Evolutionary conservation across 345 rosid species (phyloP).

Genomic region (Murraya koenigii): DNA sequence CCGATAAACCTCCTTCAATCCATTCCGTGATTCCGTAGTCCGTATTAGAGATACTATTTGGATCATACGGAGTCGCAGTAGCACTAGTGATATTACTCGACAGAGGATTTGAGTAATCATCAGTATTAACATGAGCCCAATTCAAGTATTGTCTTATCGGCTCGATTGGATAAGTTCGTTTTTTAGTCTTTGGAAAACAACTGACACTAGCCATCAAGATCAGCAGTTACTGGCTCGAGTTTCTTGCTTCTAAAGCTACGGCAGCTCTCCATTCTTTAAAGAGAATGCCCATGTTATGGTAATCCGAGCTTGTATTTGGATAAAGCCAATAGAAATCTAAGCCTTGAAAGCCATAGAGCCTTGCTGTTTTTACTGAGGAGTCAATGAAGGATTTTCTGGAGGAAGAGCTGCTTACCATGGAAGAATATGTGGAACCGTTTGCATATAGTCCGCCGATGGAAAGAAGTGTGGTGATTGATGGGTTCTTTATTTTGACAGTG

Average conservation of each 20-base stretch:
- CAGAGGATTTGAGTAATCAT: slow-evolving; percentile 19
- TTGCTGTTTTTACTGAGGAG: background rate
- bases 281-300: background rate
- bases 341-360: slow-evolving; percentile 18
- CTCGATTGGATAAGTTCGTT: slow-evolving; percentile 15
- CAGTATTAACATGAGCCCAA: slow-evolving; percentile 23
- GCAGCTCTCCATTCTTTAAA: slow-evolving; percentile 10
- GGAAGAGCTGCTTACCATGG: background rate
- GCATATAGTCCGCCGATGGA: slow-evolving; percentile 8
- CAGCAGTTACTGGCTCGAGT: slow-evolving; percentile 13
- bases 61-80: slow-evolving; percentile 27
- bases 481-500: slow-evolving; percentile 18
- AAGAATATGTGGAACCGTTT: background rate
- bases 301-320: slow-evolving; percentile 5
- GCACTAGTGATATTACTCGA: slow-evolving; percentile 9
- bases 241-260: background rate
- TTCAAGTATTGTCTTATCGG: slow-evolving; percentile 15
- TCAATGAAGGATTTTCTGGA: slow-evolving; percentile 13
- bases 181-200: too few species aligned
- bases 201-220: too few species aligned
- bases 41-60: slow-evolving; percentile 1
- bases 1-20: slow-evolving; percentile 5
- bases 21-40: slow-evolving; percentile 12
- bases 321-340: slow-evolving; percentile 21
- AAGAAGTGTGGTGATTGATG: slow-evolving; percentile 14